Percentiles rank a stretch among this genome's conserved stretches.
phyloP scores from a whole-genome alignment of 176 grass and related monocot species.

The Eragrostis nindensis region DNA sequence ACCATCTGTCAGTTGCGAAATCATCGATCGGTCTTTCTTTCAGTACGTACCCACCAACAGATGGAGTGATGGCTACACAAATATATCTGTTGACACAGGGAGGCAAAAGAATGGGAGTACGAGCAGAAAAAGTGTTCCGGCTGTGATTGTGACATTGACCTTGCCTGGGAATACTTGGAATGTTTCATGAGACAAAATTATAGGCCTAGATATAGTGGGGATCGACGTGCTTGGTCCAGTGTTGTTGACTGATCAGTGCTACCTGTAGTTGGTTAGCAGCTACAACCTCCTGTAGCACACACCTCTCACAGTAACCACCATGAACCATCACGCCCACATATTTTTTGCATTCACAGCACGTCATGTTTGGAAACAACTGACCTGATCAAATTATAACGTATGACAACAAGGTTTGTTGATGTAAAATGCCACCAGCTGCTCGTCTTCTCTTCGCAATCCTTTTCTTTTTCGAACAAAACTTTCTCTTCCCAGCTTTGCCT shows the following conservation, averaged over 20 bases:
- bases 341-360: no score
- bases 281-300: neutral
- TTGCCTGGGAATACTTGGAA: constrained; percentile 63
- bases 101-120: neutral
- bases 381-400: neutral
- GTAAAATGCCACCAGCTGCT: neutral
- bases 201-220: constrained; percentile 46
- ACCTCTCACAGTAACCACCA: neutral
- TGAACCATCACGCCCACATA: neutral
- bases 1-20: constrained; percentile 7
- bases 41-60: neutral
- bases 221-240: constrained; percentile 23
- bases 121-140: neutral
- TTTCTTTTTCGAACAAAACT: no score
- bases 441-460: no score
- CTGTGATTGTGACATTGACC: constrained; percentile 67
- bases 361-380: neutral
- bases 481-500: constrained; percentile 2
- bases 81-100: neutral
- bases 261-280: neutral
- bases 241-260: constrained; percentile 13
- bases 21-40: neutral
- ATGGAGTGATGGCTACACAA: neutral
- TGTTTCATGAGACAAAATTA: constrained; percentile 75
- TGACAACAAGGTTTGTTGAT: neutral